These are phyloP conservation scores for Craterostigma plantagineum DNA, from an alignment of 257 asterid genomes.

Conservation along the genomic window DNA sequence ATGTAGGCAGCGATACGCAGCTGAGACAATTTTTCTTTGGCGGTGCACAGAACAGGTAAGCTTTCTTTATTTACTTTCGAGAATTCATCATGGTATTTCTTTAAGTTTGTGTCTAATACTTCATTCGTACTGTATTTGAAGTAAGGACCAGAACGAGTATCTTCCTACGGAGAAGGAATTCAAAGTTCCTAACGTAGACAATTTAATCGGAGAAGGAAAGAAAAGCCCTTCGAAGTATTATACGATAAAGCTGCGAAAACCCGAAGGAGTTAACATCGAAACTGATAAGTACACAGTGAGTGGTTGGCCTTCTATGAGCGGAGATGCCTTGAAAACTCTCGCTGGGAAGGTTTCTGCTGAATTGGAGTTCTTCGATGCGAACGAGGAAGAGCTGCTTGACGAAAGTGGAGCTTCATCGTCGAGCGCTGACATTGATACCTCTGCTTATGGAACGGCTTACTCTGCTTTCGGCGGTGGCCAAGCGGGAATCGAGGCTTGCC, in stretches of 20 bases:
- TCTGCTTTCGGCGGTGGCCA: conserved; percentile 55
- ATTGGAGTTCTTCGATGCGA: conserved; percentile 38
- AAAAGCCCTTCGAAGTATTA: conserved; percentile 59
- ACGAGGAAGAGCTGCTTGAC: conserved; percentile 22
- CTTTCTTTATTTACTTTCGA: not conserved
- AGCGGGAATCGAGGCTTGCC: conserved; percentile 68
- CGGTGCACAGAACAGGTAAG: conserved; percentile 69
- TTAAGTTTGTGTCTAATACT: conserved; percentile 1
- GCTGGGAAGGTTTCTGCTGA: conserved; percentile 80
- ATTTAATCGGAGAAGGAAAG: conserved; percentile 82
- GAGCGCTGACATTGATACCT: conserved; percentile 23
- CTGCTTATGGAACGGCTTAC: conserved; percentile 69
- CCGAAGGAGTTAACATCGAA: conserved; percentile 30
- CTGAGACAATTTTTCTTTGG: conserved; percentile 84
- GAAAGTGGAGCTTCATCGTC: conserved; percentile 13
- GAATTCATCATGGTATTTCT: conserved; percentile 3
- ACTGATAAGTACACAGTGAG: conserved; percentile 69
- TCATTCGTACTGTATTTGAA: conserved; percentile 16
- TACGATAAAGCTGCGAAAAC: conserved; percentile 53
- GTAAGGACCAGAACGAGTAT: conserved; percentile 46
- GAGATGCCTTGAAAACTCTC: conserved; percentile 61
- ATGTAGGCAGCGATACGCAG: conserved; percentile 92
- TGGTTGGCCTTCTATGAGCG: conserved; percentile 97
- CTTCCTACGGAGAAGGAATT: conserved; percentile 59
- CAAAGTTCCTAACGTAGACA: conserved; percentile 56